Evolutionary conservation across 768 basidiomycete species (phyloP), one percentile per base, ranked within the genome.

Genomic region (Russula foetens): DNA sequence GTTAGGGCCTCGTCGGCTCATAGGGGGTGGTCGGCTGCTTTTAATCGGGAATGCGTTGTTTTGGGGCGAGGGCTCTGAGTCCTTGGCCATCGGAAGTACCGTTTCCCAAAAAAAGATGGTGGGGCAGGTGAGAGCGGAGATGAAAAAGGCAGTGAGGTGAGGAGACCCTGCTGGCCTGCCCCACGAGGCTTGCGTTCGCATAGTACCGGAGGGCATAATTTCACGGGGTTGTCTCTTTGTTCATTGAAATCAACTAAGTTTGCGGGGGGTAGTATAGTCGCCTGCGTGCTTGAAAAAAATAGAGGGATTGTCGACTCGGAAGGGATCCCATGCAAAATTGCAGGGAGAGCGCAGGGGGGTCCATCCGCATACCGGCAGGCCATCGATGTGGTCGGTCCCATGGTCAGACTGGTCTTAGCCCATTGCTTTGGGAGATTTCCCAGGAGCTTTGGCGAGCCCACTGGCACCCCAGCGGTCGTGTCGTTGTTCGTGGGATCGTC

Each of bases 131-230:
- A 45, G 33, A 43, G 56, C 56, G 61, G 56, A 58, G 51, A 58
- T 58, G 56, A 62, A 58, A 56, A 46, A 52, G 51, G 54, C 50
- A 60, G 59, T n/a, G 33, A 38, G 59, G 26, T 24, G 31, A 29
- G 49, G 29, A 53, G 26, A 12, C 39, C 56, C 33, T 58, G 59
- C 35, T 54, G 59, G 35, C 21, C 24, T 41, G 35, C 28, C n/a
- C 45, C 31, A 58, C 24, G 45, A 58, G 61, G 61, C 28, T 57
- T 58, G 61, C 23, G 56, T 56, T 51, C 43, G 35, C 35, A 12
- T 35, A 9, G 29, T 48, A 31, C 44, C n/a, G 43, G 46, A 28
- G n/a, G 59, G 17, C 24, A 4, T 41, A 17, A n/a, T 7, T 14
- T 7, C 39, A 53, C 43, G 60, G 43, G 35, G 19, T 51, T 14